Base-by-base conservation (phyloP, 495 filamentous ascomycete genomes). In the Penicillium arizonense region DNA sequence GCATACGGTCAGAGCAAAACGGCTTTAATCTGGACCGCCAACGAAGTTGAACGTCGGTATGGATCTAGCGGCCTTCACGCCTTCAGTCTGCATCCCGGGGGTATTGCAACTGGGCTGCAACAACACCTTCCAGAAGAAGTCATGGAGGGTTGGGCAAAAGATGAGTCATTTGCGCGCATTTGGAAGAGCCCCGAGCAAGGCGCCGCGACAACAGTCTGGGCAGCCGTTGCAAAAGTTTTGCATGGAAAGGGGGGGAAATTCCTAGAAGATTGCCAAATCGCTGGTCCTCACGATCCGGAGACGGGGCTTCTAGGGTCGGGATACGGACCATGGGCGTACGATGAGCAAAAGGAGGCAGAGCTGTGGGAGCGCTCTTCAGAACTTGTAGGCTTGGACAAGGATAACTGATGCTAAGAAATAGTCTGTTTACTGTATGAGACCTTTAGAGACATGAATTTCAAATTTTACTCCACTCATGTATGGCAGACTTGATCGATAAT, bases 201-300 rank as follows among this genome's bases (percentile, higher is more conserved):
- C 5, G 69, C 70, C 35, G 74, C 77, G 9, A 78, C 77, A 6
- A 70, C 55, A 3, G 62, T 78, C 1, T 73, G 57, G 56, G 73
- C 64, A 11, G 77, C 76, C 3, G 26, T 74, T 35, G 60, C 55
- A 1, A 73, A 58, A 58, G 66, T 61, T 5, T 62, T 57, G 50
- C 69, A 78, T 42, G 68, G 72, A 0, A 66, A 55, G 33, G 74
- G 75, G 0, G 69, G 73, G 4, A 30, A 50, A 21, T 79, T 71
- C 52, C 42, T 77, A 16, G 70, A 75, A 47, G 61, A 74, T 57
- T 72, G 68, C 39, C 33, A 65, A 34, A 61, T 65, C 5, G 39
- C 43, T 16, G 24, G 35, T 56, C 58, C 39, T 2, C 4, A 2
- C 9, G 39, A 14, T 16, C 18, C 39, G 4, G 3, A 5, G 4